Evolutionary conservation across 148 eudicot species (phyloP).

Genomic region (Arctostaphylos glauca): DNA sequence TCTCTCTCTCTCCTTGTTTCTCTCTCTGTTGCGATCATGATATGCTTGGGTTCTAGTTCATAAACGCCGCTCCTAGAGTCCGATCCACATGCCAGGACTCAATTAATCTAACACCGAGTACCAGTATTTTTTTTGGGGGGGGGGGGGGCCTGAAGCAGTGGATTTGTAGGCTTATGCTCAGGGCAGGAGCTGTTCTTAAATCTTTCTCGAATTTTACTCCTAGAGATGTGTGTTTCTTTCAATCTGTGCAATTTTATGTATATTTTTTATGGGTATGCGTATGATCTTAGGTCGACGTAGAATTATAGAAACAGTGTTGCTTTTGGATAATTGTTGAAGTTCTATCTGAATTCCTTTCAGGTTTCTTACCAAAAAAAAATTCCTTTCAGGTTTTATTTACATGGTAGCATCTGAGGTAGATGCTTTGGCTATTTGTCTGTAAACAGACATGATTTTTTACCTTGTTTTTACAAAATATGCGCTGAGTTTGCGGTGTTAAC

Average conservation of each 20-base stretch:
- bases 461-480: not conserved
- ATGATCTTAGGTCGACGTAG: not conserved
- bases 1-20: too few relatives aligned
- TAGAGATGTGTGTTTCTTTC: not conserved
- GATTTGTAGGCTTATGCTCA: too few relatives aligned
- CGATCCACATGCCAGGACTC: too few relatives aligned
- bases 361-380: too few relatives aligned
- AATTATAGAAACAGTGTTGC: not conserved
- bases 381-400: slow-evolving; percentile 11
- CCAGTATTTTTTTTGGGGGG: too few relatives aligned
- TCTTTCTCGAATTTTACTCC: not conserved
- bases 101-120: too few relatives aligned
- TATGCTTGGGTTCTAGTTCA: too few relatives aligned
- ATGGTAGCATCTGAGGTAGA: not conserved
- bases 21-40: too few relatives aligned
- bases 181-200: not conserved
- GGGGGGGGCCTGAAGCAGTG: too few relatives aligned
- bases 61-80: too few relatives aligned
- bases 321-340: not conserved
- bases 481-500: not conserved
- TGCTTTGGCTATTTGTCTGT: slow-evolving; percentile 12
- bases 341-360: not conserved
- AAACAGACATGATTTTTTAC: not conserved
- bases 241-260: not conserved
- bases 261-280: not conserved